Conservation (phyloP, 1,284 basidiomycete species). For the Singerocomus rubriflavus region DNA sequence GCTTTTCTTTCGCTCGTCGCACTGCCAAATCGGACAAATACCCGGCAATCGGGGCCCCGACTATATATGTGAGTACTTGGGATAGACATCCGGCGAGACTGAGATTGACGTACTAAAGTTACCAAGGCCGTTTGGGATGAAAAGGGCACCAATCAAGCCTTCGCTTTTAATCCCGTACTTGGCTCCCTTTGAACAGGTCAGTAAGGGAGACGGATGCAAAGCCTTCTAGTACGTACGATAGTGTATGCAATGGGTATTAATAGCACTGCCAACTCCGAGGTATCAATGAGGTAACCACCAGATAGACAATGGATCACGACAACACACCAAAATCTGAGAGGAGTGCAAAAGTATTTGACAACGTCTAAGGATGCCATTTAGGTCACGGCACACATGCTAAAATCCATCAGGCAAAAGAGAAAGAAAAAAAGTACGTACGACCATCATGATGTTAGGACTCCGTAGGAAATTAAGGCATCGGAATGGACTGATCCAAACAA, state of each 20-base stretch:
- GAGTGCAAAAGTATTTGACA: conserved; percentile 39
- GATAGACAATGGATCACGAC: neutral
- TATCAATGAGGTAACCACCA: neutral
- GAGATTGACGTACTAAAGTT: conserved; percentile 47
- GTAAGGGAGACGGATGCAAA: neutral
- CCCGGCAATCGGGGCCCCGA: conserved; percentile 54
- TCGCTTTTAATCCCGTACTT: conserved; percentile 59
- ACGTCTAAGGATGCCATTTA: conserved; percentile 32
- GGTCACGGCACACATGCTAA: neutral
- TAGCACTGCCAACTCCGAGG: conserved; percentile 31
- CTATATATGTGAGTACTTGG: conserved; percentile 24
- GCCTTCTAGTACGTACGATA: conserved; percentile 21
- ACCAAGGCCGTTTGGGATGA: conserved; percentile 57
- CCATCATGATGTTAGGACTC: conserved; percentile 54
- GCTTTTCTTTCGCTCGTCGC: conserved; percentile 42
- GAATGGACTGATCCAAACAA: conserved; percentile 61
- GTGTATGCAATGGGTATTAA: conserved; percentile 36
- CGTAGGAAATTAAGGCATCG: conserved; percentile 48
- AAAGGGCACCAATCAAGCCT: conserved; percentile 57
- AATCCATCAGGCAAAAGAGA: neutral
- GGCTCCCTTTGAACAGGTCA: conserved; percentile 39
- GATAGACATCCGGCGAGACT: neutral
- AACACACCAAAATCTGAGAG: conserved; percentile 46
- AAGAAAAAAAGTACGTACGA: conserved; percentile 40
- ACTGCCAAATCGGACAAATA: conserved; percentile 51